Base-by-base conservation (phyloP, 2,329 filamentous ascomycete genomes). In the Pestalotiopsis sp. region DNA sequence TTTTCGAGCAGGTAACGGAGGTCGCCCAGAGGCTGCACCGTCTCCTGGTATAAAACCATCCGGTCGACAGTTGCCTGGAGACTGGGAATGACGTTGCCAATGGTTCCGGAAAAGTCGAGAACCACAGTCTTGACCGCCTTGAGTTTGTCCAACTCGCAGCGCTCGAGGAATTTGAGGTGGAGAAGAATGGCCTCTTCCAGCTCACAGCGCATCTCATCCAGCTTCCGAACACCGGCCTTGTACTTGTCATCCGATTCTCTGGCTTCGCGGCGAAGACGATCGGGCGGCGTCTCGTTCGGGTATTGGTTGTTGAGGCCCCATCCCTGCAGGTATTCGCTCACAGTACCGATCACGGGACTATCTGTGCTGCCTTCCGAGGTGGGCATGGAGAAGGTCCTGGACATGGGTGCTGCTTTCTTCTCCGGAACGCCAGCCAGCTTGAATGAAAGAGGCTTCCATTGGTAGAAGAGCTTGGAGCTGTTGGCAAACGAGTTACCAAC, bases 41-140 rank as follows among this genome's bases (percentile, higher is more conserved):
- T 98, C 84, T 99, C 96, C 80, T 99, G 96, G 83, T 97, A 99
- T 61, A 99, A 87, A 91, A 99, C 94, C 95, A 99, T 98, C 78
- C 97, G 94, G 83, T 99, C 96, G 27, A 99, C 94, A 0, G 95
- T 94, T 69, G 95, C 95, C 81, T 98, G 96, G 71, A 99, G 84
- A 77, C 93, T 97, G 20, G 96, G 97, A 71, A 99, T 98, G 75
- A 98, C 95, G 77, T 99, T 99, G 85, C 95, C 95, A 80, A 99
- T 93, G 49, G 95, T 94, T 61, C 96, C 96, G 4, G 95, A 98
- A 81, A 99, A 98, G 82, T 99, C 97, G 58, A 99, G 88, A 71
- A 99, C 92, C 66, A 99, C 97, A 27, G 95, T 95, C 86, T 99
- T 98, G 86, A 99, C 96, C 23, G 97, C 96, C 86, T 97, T 98